phyloP scores from a whole-genome alignment of 2,329 filamentous ascomycete genomes.

The Leptodontidium sp. region DNA sequence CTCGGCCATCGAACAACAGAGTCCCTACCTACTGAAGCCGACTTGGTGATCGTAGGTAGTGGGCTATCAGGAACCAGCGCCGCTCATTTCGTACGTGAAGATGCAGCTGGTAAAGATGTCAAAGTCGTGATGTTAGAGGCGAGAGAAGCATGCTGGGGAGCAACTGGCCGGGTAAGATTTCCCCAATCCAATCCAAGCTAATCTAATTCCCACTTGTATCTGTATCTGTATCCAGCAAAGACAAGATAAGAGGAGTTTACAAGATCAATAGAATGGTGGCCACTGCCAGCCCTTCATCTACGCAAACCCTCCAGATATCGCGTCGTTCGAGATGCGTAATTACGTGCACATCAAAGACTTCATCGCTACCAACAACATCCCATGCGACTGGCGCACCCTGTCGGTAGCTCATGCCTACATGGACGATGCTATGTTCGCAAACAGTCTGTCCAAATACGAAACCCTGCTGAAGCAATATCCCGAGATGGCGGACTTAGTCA shows the following conservation, averaged over 20 bases:
- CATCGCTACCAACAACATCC: constrained; percentile 63
- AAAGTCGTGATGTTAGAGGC: constrained; percentile 79
- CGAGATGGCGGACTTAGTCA: constrained; percentile 58
- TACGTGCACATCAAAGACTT: constrained; percentile 67
- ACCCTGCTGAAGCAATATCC: constrained; percentile 60
- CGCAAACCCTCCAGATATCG: constrained; percentile 64
- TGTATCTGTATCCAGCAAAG: background rate
- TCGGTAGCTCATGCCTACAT: constrained; percentile 72
- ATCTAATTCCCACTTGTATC: background rate
- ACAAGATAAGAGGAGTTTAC: constrained; percentile 11
- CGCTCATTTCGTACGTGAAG: constrained; percentile 65
- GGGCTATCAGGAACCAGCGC: constrained; percentile 81
- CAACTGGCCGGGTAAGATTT: constrained; percentile 76
- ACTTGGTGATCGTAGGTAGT: constrained; percentile 77
- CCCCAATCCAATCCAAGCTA: background rate
- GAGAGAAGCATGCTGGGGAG: constrained; percentile 81
- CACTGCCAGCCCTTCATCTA: constrained; percentile 81
- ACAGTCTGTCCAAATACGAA: constrained; percentile 59
- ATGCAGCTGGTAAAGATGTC: constrained; percentile 52
- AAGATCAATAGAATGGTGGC: constrained; percentile 63
- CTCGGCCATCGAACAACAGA: constrained; percentile 73
- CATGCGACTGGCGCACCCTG: constrained; percentile 74
- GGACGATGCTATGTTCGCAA: constrained; percentile 60
- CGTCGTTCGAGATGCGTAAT: constrained; percentile 76
- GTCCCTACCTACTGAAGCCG: constrained; percentile 67